Conservation (phyloP, 192 early-diverging fungal species). For the Funneliformis geosporum region DNA sequence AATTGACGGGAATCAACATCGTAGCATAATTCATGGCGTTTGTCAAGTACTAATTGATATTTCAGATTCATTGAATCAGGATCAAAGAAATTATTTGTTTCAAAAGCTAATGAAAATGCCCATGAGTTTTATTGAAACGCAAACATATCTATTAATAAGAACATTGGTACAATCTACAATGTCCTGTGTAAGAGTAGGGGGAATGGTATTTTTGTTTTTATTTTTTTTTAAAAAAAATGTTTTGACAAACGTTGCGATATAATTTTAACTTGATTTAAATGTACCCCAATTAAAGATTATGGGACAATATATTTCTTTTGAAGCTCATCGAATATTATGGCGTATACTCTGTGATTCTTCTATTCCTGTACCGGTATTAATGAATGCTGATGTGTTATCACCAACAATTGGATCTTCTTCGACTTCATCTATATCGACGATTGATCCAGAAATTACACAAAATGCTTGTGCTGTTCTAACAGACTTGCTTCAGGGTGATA, state of each 20-base stretch:
- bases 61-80: slow-evolving; percentile 38
- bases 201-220: not conserved
- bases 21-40: slow-evolving; percentile 49
- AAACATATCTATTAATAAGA: slow-evolving; percentile 32
- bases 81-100: slow-evolving; percentile 41
- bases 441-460: slow-evolving; percentile 41
- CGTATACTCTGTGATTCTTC: slow-evolving; percentile 47
- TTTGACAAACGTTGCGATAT: not conserved
- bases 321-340: slow-evolving; percentile 45
- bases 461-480: slow-evolving; percentile 36
- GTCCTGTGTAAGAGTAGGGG: not conserved
- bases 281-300: slow-evolving; percentile 34
- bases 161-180: slow-evolving; percentile 19
- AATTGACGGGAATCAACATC: slow-evolving; percentile 52
- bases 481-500: slow-evolving; percentile 40
- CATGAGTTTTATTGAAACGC: slow-evolving; percentile 37
- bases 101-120: slow-evolving; percentile 43
- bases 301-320: slow-evolving; percentile 37
- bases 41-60: slow-evolving; percentile 49
- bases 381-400: slow-evolving; percentile 25
- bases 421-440: slow-evolving; percentile 25
- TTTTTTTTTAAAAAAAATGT: not conserved
- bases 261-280: not conserved
- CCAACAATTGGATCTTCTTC: slow-evolving; percentile 15
- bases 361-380: slow-evolving; percentile 9